Conservation (phyloP, 768 basidiomycete genomes). For the Mrakia gelida region DNA sequence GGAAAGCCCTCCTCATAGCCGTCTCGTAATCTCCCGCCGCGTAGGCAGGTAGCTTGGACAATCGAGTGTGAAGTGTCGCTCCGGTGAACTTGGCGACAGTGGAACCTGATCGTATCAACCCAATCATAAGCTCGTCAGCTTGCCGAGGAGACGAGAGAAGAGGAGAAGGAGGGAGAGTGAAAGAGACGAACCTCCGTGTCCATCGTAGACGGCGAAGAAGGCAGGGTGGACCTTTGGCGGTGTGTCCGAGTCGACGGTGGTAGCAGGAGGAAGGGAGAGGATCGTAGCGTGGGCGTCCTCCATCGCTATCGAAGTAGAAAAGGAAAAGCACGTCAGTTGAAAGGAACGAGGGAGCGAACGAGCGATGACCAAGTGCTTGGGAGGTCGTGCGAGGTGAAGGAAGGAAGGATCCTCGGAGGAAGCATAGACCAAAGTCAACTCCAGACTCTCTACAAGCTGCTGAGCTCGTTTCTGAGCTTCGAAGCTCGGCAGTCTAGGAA, state of each 20-base stretch:
- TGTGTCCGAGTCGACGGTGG: slow-evolving; percentile 30
- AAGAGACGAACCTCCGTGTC: slow-evolving; percentile 68
- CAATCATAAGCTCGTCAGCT: neutral
- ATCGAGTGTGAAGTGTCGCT: slow-evolving; percentile 70
- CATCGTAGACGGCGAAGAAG: slow-evolving; percentile 97
- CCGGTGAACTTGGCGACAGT: slow-evolving; percentile 85
- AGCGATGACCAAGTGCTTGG: neutral
- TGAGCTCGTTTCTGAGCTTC: too few species aligned
- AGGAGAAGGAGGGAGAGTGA: neutral
- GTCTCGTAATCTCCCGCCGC: slow-evolving; percentile 62
- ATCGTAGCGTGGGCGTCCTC: slow-evolving; percentile 86
- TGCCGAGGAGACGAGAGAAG: neutral
- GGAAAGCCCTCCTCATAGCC: slow-evolving; percentile 80
- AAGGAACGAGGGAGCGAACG: neutral
- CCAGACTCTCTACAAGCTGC: too few species aligned
- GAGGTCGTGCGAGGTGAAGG: neutral
- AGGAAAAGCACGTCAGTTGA: slow-evolving; percentile 1
- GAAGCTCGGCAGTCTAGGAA: neutral
- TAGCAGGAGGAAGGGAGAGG: slow-evolving; percentile 53
- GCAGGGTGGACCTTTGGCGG: slow-evolving; percentile 44
- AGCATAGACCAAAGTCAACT: too few species aligned
- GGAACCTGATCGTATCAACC: slow-evolving; percentile 53
- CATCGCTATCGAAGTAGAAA: slow-evolving; percentile 63
- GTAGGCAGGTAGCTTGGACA: slow-evolving; percentile 69
- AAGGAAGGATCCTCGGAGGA: neutral